Conservation (phyloP, 1,284 basidiomycete species). For the Testicularia cyperi region DNA sequence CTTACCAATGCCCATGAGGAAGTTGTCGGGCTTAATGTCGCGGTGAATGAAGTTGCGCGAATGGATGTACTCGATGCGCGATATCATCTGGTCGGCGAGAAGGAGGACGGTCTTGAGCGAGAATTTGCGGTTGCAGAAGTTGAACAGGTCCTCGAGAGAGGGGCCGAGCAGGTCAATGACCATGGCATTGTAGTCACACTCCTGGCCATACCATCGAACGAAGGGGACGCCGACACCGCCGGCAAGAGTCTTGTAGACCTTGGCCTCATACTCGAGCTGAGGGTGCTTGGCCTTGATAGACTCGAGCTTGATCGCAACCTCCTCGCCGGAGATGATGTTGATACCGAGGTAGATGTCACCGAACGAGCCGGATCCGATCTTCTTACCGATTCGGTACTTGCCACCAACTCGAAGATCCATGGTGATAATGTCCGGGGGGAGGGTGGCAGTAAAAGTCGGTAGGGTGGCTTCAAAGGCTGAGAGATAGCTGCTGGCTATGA, state of each 20-base stretch:
- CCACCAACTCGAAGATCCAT: slow-evolving; percentile 95
- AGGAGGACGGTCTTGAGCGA: slow-evolving; percentile 94
- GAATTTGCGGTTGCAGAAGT: slow-evolving; percentile 99
- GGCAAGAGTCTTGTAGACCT: slow-evolving; percentile 75
- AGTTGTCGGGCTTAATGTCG: slow-evolving; percentile 99
- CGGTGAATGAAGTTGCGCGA: slow-evolving; percentile 99
- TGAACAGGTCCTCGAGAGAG: slow-evolving; percentile 97
- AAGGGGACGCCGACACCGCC: slow-evolving; percentile 98
- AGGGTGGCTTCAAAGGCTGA: not conserved
- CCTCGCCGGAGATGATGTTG: slow-evolving; percentile 99
- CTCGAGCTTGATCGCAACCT: slow-evolving; percentile 99
- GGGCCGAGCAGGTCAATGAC: slow-evolving; percentile 96
- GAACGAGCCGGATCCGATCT: slow-evolving; percentile 98
- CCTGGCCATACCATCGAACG: slow-evolving; percentile 96
- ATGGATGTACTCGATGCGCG: slow-evolving; percentile 98
- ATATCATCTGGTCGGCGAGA: slow-evolving; percentile 95
- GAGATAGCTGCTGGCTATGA: not conserved
- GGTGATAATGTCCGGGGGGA: slow-evolving; percentile 6
- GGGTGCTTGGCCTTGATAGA: slow-evolving; percentile 99
- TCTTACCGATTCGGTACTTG: slow-evolving; percentile 93
- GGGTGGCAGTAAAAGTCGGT: not conserved
- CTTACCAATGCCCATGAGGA: slow-evolving; percentile 99
- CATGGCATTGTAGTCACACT: slow-evolving; percentile 99
- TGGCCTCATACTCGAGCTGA: slow-evolving; percentile 92
- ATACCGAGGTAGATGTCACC: slow-evolving; percentile 99